Percentiles rank a stretch among this genome's conserved stretches.
These are phyloP conservation scores for Polygonum maritimum DNA, from an alignment of 148 eudicot species.

Conservation along the genomic window DNA sequence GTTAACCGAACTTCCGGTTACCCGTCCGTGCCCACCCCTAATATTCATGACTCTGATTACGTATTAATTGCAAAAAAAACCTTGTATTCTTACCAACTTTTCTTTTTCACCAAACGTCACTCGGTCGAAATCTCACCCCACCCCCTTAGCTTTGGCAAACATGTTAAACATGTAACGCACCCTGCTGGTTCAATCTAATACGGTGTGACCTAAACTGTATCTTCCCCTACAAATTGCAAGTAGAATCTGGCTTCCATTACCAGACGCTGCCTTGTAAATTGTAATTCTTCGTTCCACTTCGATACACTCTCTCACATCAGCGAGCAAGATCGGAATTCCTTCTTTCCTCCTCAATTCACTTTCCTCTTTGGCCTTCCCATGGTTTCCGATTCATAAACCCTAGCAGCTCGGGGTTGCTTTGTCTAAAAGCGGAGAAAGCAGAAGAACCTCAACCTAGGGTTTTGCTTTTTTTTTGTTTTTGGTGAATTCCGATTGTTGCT, in stretches of 20 bases:
- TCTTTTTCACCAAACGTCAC: too few relatives aligned
- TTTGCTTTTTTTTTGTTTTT: background rate
- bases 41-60: too few relatives aligned
- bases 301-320: background rate
- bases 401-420: background rate
- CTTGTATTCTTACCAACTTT: too few relatives aligned
- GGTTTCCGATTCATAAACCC: background rate
- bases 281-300: background rate
- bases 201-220: background rate
- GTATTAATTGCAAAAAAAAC: too few relatives aligned
- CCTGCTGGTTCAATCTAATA: background rate
- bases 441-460: constrained; percentile 2
- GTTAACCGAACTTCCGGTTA: too few relatives aligned
- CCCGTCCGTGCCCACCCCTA: too few relatives aligned
- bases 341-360: background rate
- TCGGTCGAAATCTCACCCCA: background rate
- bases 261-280: background rate
- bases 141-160: too few relatives aligned
- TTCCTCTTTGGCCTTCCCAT: background rate
- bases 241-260: background rate
- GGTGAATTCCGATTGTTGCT: background rate
- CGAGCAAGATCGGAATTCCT: background rate
- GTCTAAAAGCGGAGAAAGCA: background rate
- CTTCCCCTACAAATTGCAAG: background rate
- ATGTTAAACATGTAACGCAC: background rate